phyloP scores from a whole-genome alignment of 164 flowering plant genomes.

The Protea cynaroides region DNA sequence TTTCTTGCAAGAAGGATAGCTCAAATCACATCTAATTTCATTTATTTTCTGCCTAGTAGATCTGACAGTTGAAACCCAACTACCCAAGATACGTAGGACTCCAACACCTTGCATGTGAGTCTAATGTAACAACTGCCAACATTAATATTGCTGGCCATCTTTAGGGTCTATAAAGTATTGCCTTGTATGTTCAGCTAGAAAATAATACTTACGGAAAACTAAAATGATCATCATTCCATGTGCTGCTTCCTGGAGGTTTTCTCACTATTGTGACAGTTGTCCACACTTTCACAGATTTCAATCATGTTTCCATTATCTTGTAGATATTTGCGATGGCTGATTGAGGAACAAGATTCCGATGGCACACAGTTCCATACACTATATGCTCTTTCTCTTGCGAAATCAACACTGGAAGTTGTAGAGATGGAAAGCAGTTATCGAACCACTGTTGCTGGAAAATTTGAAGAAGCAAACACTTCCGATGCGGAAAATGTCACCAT shows the following conservation, averaged over 20 bases:
- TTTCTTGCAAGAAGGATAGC: too few species aligned
- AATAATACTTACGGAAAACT: background rate
- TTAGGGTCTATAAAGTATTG: too few species aligned
- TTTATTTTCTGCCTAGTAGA: too few species aligned
- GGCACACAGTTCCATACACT: conserved; percentile 73
- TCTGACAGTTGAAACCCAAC: too few species aligned
- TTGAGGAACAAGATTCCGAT: conserved; percentile 82
- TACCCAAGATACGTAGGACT: too few species aligned
- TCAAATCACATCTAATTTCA: too few species aligned
- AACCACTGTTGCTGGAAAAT: conserved; percentile 17
- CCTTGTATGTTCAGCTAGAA: background rate
- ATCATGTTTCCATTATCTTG: conserved; percentile 5
- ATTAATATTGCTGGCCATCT: too few species aligned
- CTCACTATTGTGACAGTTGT: background rate
- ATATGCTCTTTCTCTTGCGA: conserved; percentile 90
- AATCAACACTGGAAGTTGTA: conserved; percentile 59
- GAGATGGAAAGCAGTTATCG: conserved; percentile 25
- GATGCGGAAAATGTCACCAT: conserved; percentile 24
- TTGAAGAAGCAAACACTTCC: conserved; percentile 17
- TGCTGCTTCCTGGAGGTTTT: background rate
- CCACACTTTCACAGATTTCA: conserved; percentile 6
- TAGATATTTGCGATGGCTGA: conserved; percentile 94
- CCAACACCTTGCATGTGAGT: too few species aligned
- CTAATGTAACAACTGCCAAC: too few species aligned
- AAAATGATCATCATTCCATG: too few species aligned